Evolutionary conservation across 2,329 filamentous ascomycete genomes (phyloP).

Genomic region (Hypoxylon rubiginosum): DNA sequence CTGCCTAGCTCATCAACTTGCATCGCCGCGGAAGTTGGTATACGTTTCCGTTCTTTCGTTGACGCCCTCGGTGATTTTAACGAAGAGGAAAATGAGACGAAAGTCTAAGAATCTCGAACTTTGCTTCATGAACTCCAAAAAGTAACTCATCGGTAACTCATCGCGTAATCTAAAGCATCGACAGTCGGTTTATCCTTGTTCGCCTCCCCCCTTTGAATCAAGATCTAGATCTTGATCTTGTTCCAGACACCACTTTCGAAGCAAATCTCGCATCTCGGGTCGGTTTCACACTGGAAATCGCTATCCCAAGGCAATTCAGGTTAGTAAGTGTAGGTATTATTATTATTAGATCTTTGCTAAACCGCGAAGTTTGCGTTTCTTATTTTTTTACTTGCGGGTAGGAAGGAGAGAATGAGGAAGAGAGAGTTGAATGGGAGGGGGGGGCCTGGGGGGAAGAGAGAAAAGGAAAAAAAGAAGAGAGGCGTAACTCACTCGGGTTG

Average conservation of each 20-base stretch:
- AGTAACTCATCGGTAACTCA: no score
- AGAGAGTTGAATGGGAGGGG: not conserved
- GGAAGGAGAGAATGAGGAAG: not conserved
- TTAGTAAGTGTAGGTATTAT: not conserved
- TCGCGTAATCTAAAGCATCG: no score
- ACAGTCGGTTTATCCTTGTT: no score
- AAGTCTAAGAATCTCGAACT: not conserved
- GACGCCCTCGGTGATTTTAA: not conserved
- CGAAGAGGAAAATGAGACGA: not conserved
- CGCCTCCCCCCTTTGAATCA: not conserved
- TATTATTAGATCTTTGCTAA: no score
- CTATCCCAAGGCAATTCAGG: conserved; percentile 19
- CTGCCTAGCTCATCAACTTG: not conserved
- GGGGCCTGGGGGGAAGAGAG: not conserved
- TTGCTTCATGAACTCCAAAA: not conserved
- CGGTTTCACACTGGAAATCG: conserved; percentile 48
- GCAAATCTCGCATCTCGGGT: conserved; percentile 50
- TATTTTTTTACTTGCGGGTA: no score
- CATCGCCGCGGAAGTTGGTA: not conserved
- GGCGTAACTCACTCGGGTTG: conserved; percentile 39
- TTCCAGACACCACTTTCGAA: conserved; percentile 43
- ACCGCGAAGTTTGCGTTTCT: no score
- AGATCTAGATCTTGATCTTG: not conserved
- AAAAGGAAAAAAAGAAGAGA: not conserved
- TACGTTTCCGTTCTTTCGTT: not conserved